phyloP scores from a whole-genome alignment of 2,329 filamentous ascomycete genomes.

The Colletotrichum echinochloae region DNA sequence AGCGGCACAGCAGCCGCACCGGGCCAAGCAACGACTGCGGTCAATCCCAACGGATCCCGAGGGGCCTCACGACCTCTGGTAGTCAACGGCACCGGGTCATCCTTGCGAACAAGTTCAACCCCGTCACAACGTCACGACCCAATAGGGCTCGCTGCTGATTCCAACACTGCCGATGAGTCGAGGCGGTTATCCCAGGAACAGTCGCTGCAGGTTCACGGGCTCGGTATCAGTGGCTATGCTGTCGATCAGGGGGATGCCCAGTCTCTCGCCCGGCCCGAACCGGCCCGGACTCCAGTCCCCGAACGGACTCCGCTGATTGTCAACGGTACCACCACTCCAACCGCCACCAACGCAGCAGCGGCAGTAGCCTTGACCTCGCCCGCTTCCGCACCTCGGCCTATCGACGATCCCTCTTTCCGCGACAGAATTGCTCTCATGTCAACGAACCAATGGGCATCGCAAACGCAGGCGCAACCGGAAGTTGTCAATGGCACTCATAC shows the following conservation, averaged over 20 bases:
- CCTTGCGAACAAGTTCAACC: constrained; percentile 51
- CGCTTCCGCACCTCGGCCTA: constrained; percentile 20
- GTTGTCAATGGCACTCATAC: constrained; percentile 48
- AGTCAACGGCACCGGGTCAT: constrained; percentile 65
- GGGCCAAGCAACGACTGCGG: constrained; percentile 53
- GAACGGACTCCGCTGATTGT: constrained; percentile 50
- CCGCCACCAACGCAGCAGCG: constrained; percentile 30
- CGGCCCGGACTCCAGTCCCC: constrained; percentile 39
- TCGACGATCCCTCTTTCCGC: constrained; percentile 56
- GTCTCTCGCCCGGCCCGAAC: constrained; percentile 3
- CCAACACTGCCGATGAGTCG: constrained; percentile 44
- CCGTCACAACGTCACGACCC: constrained; percentile 34
- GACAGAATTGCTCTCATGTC: constrained; percentile 58
- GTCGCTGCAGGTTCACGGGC: constrained; percentile 45
- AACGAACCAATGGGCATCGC: constrained; percentile 48
- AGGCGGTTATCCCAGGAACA: constrained; percentile 44
- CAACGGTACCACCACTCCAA: constrained; percentile 49
- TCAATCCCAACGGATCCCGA: constrained; percentile 50
- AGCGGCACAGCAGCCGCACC: constrained; percentile 55
- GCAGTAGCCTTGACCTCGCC: constrained; percentile 23
- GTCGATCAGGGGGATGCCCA: constrained; percentile 21
- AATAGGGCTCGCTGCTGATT: constrained; percentile 14
- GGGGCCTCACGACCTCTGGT: constrained; percentile 61
- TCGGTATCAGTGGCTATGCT: constrained; percentile 30
- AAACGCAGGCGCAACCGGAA: constrained; percentile 40